phyloP scores from a whole-genome alignment of 352 stramenopile genomes.

The Phytophthora syringae region DNA sequence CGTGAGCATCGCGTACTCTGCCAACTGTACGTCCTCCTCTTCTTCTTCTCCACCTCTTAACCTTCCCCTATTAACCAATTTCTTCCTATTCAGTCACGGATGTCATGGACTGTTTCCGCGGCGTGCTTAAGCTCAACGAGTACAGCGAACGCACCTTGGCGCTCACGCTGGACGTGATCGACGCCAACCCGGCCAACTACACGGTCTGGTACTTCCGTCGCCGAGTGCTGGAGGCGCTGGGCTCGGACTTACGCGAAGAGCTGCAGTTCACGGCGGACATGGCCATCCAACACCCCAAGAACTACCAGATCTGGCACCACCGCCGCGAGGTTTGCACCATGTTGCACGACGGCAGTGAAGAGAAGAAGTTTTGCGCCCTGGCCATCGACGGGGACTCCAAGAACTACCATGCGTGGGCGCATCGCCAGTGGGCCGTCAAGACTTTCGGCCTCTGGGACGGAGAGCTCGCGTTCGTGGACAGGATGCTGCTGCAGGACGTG shows the following conservation, averaged over 20 bases:
- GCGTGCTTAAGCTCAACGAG: conserved; percentile 92
- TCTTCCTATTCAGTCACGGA: conserved; percentile 87
- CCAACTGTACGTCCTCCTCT: conserved; percentile 54
- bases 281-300: conserved; percentile 96
- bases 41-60: background rate
- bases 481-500: conserved; percentile 91
- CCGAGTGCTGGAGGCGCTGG: conserved; percentile 88
- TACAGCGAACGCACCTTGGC: conserved; percentile 89
- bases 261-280: conserved; percentile 85
- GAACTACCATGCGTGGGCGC: conserved; percentile 99
- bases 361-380: conserved; percentile 93
- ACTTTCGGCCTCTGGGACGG: conserved; percentile 89
- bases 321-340: conserved; percentile 93
- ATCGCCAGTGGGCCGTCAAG: conserved; percentile 95
- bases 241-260: conserved; percentile 64
- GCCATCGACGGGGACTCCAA: conserved; percentile 97
- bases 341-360: conserved; percentile 77
- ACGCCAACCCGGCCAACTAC: conserved; percentile 98
- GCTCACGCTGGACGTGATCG: conserved; percentile 93
- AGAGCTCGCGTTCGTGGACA: conserved; percentile 93
- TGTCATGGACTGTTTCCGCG: conserved; percentile 96
- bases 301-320: conserved; percentile 99
- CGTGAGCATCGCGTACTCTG: conserved; percentile 81
- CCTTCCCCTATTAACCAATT: background rate
- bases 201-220: conserved; percentile 97